phyloP scores from a whole-genome alignment of 2,329 filamentous ascomycete species.

The Diaporthe vexans region DNA sequence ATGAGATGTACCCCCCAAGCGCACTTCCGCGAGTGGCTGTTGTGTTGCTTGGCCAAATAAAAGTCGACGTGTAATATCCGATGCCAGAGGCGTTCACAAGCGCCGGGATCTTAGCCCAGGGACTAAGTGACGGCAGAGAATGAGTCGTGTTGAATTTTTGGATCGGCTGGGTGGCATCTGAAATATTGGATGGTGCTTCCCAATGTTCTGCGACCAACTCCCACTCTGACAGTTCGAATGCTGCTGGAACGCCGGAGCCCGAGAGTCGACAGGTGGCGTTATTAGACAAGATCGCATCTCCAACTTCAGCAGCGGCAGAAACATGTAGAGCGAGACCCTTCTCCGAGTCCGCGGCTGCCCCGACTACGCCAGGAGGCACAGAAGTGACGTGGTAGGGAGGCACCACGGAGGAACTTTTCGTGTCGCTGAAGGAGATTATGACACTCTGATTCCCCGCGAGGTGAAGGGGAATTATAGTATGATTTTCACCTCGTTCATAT shows the following conservation, averaged over 20 bases:
- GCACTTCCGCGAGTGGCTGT: background rate
- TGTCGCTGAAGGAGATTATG: background rate
- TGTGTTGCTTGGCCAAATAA: background rate
- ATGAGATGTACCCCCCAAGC: background rate
- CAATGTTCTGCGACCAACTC: conserved; percentile 5
- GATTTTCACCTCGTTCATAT: background rate
- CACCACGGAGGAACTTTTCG: background rate
- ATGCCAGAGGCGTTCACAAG: conserved; percentile 1
- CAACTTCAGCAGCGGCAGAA: background rate
- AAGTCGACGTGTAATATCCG: background rate
- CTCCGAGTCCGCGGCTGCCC: background rate
- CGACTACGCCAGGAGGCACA: background rate
- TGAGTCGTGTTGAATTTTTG: background rate
- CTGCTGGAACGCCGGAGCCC: background rate
- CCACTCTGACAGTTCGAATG: background rate
- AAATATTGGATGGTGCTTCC: conserved; percentile 4
- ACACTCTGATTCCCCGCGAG: background rate
- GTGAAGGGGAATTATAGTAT: background rate
- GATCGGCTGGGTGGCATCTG: background rate
- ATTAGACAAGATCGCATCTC: background rate
- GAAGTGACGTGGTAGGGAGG: background rate
- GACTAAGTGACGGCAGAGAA: background rate
- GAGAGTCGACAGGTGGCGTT: background rate
- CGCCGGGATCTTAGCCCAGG: background rate
- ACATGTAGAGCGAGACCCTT: background rate